Conservation (phyloP, 2,329 filamentous ascomycete genomes). For the Botrytis tulipae region DNA sequence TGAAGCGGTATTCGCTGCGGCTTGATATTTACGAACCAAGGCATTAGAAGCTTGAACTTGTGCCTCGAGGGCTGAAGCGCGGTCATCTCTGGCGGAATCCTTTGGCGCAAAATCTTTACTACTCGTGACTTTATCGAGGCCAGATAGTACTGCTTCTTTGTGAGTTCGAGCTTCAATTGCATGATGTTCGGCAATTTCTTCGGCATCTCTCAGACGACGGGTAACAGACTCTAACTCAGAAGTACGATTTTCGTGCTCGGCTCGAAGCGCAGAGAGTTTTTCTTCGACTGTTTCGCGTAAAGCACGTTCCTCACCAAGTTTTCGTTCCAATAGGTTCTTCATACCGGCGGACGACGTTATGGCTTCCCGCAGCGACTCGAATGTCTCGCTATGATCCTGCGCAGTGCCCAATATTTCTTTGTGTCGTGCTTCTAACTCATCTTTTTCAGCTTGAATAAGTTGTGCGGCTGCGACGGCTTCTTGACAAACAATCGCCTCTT, state of each 20-base stretch:
- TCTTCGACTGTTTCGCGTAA: constrained; percentile 72
- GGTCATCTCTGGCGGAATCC: constrained; percentile 57
- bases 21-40: constrained; percentile 83
- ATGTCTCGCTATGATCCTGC: constrained; percentile 66
- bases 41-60: constrained; percentile 77
- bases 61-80: constrained; percentile 70
- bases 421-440: constrained; percentile 68
- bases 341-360: constrained; percentile 78
- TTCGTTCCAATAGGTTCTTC: constrained; percentile 71
- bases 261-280: constrained; percentile 72
- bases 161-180: constrained; percentile 85
- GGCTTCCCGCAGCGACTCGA: constrained; percentile 74
- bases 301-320: constrained; percentile 79
- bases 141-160: constrained; percentile 75
- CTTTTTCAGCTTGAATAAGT: constrained; percentile 81
- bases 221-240: constrained; percentile 73
- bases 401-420: constrained; percentile 65
- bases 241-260: constrained; percentile 78
- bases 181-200: constrained; percentile 84
- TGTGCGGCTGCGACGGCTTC: constrained; percentile 74
- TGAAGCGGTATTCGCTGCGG: constrained; percentile 80
- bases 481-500: constrained; percentile 73
- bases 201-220: constrained; percentile 76
- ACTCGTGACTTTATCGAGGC: constrained; percentile 69
- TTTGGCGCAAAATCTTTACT: constrained; percentile 50